Evolutionary conservation across 2,329 filamentous ascomycete species (phyloP), one percentile per base, ranked within the genome.

Genomic region (Ascocoryne sarcoides): DNA sequence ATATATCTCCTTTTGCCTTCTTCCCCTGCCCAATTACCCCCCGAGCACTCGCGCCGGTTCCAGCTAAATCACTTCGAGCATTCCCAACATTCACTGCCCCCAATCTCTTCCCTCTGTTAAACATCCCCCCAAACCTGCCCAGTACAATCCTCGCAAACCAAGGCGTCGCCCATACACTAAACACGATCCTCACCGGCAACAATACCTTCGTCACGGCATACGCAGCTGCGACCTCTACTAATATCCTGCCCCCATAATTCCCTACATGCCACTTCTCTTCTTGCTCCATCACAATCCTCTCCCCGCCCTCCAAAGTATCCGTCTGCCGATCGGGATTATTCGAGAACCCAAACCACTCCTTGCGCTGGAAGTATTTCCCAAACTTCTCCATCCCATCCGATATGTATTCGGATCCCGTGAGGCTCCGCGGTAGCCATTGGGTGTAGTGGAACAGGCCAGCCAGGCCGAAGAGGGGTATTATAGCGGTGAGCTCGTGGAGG

Each of bases 181-280:
- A 63, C 18, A 82, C 66, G 46, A 98, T 75, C 51, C 92, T 73
- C 10, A 84, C 55, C 0, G 92, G 87, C 48, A 98, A 61, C 43
- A 96, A 58, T 12, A 78, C 79, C 65, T 98, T 98, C 1, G 87
- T 93, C 47, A 95, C 74, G 1, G 87, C 84, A 67, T 92, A 98
- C 4, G 92, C 89, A 15, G 92, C 82, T 17, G 86, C 92, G 48
- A 96, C 76, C 61, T 82, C 76, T 0, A 79, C 19, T 14, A 58
- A 23, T 34, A 79, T 64, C 47, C 67, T 70, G 54, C 55, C 56
- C 7, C 58, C 60, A 26, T 53, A 52, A 10, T 58, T 54, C 2
- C 52, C 58, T 12, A 43, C 45, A 18, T 53, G 49, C 40, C 44
- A 53, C 32, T 48, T 40, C 42, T 49, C 54, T 40, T 37, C 42